Base-by-base conservation (phyloP, 495 filamentous ascomycete genomes). In the Xylaria acuta region DNA sequence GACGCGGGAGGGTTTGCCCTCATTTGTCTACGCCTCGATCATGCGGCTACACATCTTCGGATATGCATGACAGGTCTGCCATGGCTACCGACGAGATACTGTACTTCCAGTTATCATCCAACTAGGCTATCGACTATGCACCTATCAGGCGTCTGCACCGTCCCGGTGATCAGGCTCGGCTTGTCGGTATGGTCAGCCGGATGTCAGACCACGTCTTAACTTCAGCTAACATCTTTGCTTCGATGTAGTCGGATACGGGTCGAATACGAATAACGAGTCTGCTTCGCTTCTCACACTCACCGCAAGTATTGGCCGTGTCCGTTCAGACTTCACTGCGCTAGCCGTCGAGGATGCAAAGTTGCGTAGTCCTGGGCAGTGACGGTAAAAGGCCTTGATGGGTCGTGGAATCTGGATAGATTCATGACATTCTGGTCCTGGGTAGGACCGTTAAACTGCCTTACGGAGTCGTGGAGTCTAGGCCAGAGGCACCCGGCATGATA, bases 401-500 rank as follows among this genome's bases (percentile, higher is more conserved):
- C 64, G 64, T 65, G 43, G 34, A 56, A 41, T 65, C 45, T 54
- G 18, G 27, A 12, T 53, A 16, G 34, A n/a, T 43, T 49, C 70
- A 38, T 40, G 70, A 51, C 70, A 49, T 27, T 25, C 27, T 67
- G 60, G 69, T 71, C 69, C 69, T 71, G 38, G 60, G 69, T 36
- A 71, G 30, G 59, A 63, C 58, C 70, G 6, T 66, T 72, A 72
- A 72, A 72, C 47, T 58, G 63, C 70, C 69, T 18, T 38, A 4
- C 1, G 36, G 32, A 27, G 67, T 40, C 67, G 67, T 45, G 53
- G 67, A 59, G 41, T 60, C 41, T 49, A 62, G n/a, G 36, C 47
- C 63, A 66, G 64, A 66, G 67, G 20, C 45, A 41, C 60, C 45
- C 58, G 58, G 59, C 45, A 36, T 38, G 38, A 38, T 54, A 32